Evolutionary conservation across 495 filamentous ascomycete species (phyloP), one percentile per base, ranked within the genome.

Genomic region (Talaromyces proteolyticus): DNA sequence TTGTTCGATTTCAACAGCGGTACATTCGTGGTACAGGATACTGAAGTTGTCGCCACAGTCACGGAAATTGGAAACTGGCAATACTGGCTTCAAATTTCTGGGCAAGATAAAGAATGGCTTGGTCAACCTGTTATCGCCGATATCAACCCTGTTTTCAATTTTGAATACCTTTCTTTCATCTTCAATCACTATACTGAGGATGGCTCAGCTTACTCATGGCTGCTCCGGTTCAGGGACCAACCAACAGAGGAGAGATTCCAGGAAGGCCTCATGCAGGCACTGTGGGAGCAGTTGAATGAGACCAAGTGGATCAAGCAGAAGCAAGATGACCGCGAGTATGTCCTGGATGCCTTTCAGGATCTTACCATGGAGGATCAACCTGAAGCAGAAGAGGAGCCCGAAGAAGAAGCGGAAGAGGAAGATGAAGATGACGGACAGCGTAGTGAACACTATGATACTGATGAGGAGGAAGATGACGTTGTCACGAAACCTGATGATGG

Each of bases 121-220:
- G 91, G 91, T 19, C 89, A 94, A 56, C 78, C 82, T 17, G 81
- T 98, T 16, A 71, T 88, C 21, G 83, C 85, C 4, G 94, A 97
- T 56, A 87, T 97, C 60, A 98, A 98, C 59, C 94, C 93, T 0
- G 93, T 98, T 26, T 98, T 98, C 76, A 97, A 96, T 70, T 97
- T 95, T 54, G 93, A 97, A 67, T 96, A 89, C 55, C 74, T 95
- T 17, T 96, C 93, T 2, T 96, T 97, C 68, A 96, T 98, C 61
- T 98, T 98, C 77, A 97, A 97, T 61, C 89, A 96, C 60, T 97
- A 95, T 59, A 74, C 84, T 6, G 78, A 85, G 14, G 88, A 95
- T 66, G 90, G 91, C 3, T 85, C 87, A 7, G 92, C 93, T 6
- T 96, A 89, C 63, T 97, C 94, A 0, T 98, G 94, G 93, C 80